Conservation (phyloP, 768 basidiomycete species). For the Steccherinum ochraceum region DNA sequence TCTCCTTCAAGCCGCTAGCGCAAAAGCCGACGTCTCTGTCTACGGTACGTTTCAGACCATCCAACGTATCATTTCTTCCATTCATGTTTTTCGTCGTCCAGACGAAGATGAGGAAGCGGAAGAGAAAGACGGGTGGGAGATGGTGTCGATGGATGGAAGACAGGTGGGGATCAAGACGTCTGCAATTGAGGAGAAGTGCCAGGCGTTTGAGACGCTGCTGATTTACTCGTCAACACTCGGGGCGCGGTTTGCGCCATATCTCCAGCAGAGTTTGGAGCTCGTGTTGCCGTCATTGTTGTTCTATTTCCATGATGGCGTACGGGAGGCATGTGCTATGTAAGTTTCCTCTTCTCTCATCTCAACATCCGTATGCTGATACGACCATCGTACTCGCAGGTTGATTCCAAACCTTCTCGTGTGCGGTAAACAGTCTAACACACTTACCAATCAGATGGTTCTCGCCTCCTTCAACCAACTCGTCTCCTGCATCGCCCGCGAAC, state of each 20-base stretch:
- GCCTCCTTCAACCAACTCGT: constrained; percentile 65
- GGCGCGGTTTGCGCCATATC: constrained; percentile 62
- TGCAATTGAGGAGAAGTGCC: constrained; percentile 80
- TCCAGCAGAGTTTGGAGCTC: constrained; percentile 65
- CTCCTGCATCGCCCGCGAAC: constrained; percentile 56
- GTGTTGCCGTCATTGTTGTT: constrained; percentile 66
- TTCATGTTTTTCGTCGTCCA: constrained; percentile 12
- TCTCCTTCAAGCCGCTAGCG: constrained; percentile 64
- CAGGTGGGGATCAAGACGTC: constrained; percentile 74
- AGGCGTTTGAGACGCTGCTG: constrained; percentile 82
- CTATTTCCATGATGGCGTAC: constrained; percentile 80
- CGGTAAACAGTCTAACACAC: constrained; percentile 57
- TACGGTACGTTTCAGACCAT: constrained; percentile 41
- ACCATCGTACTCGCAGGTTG: constrained; percentile 45
- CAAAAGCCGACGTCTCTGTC: constrained; percentile 74
- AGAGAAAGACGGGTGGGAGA: constrained; percentile 75
- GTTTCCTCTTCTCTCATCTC: constrained; percentile 18
- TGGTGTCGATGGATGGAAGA: constrained; percentile 70
- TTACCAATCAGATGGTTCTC: constrained; percentile 62
- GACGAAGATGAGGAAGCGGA: constrained; percentile 50
- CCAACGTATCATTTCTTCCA: not conserved
- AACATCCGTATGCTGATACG: not conserved
- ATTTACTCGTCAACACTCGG: constrained; percentile 71
- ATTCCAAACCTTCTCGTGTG: constrained; percentile 65
- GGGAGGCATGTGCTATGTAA: constrained; percentile 73